Conservation (phyloP, 2,329 filamentous ascomycete genomes). For the Dactylonectria estremocensis region DNA sequence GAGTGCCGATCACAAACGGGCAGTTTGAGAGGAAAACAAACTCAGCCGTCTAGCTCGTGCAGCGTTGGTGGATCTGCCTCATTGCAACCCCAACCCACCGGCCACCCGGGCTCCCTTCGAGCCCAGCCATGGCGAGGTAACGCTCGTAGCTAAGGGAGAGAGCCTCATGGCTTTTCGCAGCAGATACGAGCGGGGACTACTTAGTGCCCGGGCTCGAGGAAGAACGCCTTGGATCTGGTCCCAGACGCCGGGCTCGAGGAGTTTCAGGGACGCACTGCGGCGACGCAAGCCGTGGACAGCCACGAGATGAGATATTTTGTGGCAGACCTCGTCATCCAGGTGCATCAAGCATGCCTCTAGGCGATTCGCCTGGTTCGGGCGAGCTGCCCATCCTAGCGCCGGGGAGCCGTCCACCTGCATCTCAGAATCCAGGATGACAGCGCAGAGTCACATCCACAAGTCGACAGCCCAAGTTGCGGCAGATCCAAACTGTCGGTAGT, state of each 20-base stretch:
- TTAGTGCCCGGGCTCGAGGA: background rate
- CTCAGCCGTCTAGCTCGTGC: conserved; percentile 10
- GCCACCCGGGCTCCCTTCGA: conserved; percentile 23
- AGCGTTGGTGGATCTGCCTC: conserved; percentile 4
- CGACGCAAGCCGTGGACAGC: background rate
- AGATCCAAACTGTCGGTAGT: conserved; percentile 36
- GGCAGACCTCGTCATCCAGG: conserved; percentile 15
- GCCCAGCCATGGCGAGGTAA: background rate
- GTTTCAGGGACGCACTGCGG: background rate
- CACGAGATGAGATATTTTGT: conserved; percentile 27
- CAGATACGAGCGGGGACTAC: conserved; percentile 8
- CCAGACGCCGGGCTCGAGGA: background rate
- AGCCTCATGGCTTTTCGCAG: conserved; percentile 5
- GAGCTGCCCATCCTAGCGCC: conserved; percentile 21
- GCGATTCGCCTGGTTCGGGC: conserved; percentile 5
- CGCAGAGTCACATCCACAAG: conserved; percentile 29
- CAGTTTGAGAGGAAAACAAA: conserved; percentile 17
- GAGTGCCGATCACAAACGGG: conserved; percentile 4
- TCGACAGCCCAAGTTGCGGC: conserved; percentile 23
- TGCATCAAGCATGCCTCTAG: conserved; percentile 12
- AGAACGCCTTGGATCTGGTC: background rate
- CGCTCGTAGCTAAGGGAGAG: background rate
- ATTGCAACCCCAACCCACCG: conserved; percentile 47
- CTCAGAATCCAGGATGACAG: conserved; percentile 24
- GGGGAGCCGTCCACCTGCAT: conserved; percentile 17